Evolutionary conservation across 768 basidiomycete genomes (phyloP).

Genomic region (Auricularia auricula-judae): DNA sequence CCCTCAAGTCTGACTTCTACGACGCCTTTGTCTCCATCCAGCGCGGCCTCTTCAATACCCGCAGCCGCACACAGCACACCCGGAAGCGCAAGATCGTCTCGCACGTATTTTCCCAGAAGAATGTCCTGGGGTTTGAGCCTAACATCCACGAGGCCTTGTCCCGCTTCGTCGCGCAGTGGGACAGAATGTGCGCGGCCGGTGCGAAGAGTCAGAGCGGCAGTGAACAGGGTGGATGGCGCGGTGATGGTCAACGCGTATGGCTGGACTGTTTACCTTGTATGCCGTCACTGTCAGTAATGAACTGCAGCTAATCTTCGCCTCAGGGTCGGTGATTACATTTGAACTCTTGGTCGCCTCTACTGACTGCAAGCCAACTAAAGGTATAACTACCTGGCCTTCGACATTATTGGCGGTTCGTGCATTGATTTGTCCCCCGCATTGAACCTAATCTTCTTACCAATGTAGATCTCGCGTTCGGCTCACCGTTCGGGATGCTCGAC

Average conservation of each 20-base stretch:
- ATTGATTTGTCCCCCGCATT: not conserved
- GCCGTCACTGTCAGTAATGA: slow-evolving; percentile 16
- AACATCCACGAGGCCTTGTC: slow-evolving; percentile 53
- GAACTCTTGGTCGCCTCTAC: no score
- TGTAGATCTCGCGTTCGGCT: slow-evolving; percentile 69
- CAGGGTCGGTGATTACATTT: no score
- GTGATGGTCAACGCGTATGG: slow-evolving; percentile 54
- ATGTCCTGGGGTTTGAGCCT: slow-evolving; percentile 76
- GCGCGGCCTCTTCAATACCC: slow-evolving; percentile 68
- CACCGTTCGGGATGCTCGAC: slow-evolving; percentile 80
- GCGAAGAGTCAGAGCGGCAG: slow-evolving; percentile 42
- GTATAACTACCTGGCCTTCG: slow-evolving; percentile 58
- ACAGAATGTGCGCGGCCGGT: slow-evolving; percentile 47
- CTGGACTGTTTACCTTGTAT: slow-evolving; percentile 62
- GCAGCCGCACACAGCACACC: slow-evolving; percentile 66
- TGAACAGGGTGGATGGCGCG: slow-evolving; percentile 52
- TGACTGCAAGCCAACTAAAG: slow-evolving; percentile 8
- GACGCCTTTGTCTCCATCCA: slow-evolving; percentile 63
- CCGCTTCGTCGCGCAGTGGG: slow-evolving; percentile 63
- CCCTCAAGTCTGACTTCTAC: slow-evolving; percentile 69
- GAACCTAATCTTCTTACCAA: no score
- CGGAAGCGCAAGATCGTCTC: slow-evolving; percentile 89
- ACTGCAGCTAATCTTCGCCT: not conserved
- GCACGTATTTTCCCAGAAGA: slow-evolving; percentile 77
- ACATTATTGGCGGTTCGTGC: slow-evolving; percentile 50